Percentiles rank a stretch among this genome's conserved stretches.
These are phyloP conservation scores for Didymella glomerata DNA, from an alignment of 2,329 filamentous ascomycete genomes.

Conservation along the genomic window DNA sequence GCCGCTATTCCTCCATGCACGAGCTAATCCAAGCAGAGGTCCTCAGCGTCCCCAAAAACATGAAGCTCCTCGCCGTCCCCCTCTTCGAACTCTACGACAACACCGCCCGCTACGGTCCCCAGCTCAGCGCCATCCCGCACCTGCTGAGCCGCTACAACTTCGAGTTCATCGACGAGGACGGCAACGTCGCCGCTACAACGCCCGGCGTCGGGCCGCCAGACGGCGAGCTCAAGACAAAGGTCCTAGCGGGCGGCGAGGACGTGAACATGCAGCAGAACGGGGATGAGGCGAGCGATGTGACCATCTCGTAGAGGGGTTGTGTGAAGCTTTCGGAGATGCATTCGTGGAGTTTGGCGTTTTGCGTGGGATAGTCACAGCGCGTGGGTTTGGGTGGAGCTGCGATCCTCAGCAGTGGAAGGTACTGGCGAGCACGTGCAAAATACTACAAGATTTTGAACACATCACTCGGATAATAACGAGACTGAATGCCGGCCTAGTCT, in stretches of 20 bases:
- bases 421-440: too few relatives aligned
- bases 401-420: too few relatives aligned
- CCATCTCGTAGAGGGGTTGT: conserved; percentile 36
- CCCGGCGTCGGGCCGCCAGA: conserved; percentile 74
- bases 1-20: too few relatives aligned
- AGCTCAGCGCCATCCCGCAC: conserved; percentile 95
- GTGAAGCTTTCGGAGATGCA: neutral
- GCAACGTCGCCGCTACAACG: conserved; percentile 84
- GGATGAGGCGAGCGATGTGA: conserved; percentile 47
- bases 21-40: conserved; percentile 69
- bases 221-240: conserved; percentile 44
- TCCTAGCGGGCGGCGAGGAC: conserved; percentile 50
- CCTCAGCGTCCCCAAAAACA: conserved; percentile 96
- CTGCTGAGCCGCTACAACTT: conserved; percentile 95
- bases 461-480: too few relatives aligned
- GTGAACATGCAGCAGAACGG: conserved; percentile 51
- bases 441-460: too few relatives aligned
- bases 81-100: conserved; percentile 99
- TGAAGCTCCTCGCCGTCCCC: conserved; percentile 97
- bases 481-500: too few relatives aligned
- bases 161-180: conserved; percentile 94
- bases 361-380: neutral
- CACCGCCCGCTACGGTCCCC: conserved; percentile 90
- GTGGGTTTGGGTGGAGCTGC: neutral
- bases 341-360: conserved; percentile 8